Percentiles rank a stretch among this genome's conserved stretches.
These are phyloP conservation scores for Colletotrichum tropicale DNA, from an alignment of 2,329 filamentous ascomycete species.

Conservation along the genomic window DNA sequence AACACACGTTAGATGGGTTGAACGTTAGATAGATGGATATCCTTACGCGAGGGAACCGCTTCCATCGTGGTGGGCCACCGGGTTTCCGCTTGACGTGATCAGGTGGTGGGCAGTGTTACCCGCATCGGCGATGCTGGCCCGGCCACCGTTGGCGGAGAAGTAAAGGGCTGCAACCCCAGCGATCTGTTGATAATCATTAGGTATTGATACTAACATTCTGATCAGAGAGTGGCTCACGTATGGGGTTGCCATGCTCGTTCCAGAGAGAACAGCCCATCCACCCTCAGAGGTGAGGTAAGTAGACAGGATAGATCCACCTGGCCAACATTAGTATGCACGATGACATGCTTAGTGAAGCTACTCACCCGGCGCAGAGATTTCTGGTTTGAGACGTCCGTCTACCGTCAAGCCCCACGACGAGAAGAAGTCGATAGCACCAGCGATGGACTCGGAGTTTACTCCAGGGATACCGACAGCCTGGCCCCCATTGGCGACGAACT, in stretches of 20 bases:
- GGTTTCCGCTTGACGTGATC: conserved; percentile 4
- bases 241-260: conserved; percentile 67
- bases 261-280: conserved; percentile 47
- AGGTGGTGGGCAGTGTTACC: neutral
- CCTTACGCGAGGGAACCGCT: neutral
- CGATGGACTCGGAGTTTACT: neutral
- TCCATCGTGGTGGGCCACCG: conserved; percentile 6
- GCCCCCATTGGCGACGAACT: neutral
- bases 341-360: rapidly evolving
- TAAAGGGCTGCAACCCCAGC: conserved; percentile 38
- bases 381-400: conserved; percentile 61
- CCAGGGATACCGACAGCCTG: neutral
- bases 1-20: rapidly evolving
- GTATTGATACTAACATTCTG: neutral
- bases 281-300: conserved; percentile 49
- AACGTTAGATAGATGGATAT: too few relatives aligned
- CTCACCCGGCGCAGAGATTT: conserved; percentile 55
- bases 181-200: conserved; percentile 25
- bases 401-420: conserved; percentile 66
- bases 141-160: conserved; percentile 25
- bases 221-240: neutral
- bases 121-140: neutral
- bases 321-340: neutral
- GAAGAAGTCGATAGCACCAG: conserved; percentile 40
- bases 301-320: conserved; percentile 58